These are phyloP conservation scores for Colletotrichum orchidophilum DNA, from an alignment of 2,329 filamentous ascomycete species.

Conservation along the genomic window DNA sequence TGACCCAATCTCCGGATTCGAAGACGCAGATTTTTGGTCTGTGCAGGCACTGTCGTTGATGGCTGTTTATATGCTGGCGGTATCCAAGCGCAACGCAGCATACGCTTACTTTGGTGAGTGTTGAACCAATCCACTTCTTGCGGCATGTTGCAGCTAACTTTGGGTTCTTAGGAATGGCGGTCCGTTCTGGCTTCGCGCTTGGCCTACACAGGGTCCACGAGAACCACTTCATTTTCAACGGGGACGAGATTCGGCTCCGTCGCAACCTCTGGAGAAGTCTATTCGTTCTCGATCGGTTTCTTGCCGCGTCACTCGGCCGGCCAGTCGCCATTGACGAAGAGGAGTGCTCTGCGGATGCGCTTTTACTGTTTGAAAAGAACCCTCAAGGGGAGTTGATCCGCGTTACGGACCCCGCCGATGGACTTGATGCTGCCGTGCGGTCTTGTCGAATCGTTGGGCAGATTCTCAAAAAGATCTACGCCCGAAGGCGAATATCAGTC, in stretches of 20 bases:
- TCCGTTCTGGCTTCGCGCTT: conserved; percentile 68
- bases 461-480: conserved; percentile 69
- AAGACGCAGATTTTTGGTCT: conserved; percentile 72
- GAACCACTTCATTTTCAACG: conserved; percentile 62
- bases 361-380: conserved; percentile 40
- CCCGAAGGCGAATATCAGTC: conserved; percentile 66
- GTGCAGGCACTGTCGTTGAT: conserved; percentile 72
- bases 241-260: conserved; percentile 56
- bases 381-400: conserved; percentile 17
- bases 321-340: conserved; percentile 70
- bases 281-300: conserved; percentile 71
- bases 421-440: conserved; percentile 65
- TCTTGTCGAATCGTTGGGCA: conserved; percentile 66
- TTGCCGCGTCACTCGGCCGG: conserved; percentile 70
- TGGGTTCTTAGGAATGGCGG: conserved; percentile 63
- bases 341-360: conserved; percentile 64
- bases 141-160: conserved; percentile 21
- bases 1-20: conserved; percentile 58
- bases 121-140: not conserved
- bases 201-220: conserved; percentile 69
- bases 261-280: conserved; percentile 72
- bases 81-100: conserved; percentile 70
- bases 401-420: conserved; percentile 35
- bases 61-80: conserved; percentile 70
- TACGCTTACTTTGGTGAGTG: conserved; percentile 67